Percentiles rank a stretch among this genome's conserved stretches.
These are phyloP conservation scores for Parietichytrium sp. DNA, from an alignment of 108 stramenopile species.

Conservation along the genomic window DNA sequence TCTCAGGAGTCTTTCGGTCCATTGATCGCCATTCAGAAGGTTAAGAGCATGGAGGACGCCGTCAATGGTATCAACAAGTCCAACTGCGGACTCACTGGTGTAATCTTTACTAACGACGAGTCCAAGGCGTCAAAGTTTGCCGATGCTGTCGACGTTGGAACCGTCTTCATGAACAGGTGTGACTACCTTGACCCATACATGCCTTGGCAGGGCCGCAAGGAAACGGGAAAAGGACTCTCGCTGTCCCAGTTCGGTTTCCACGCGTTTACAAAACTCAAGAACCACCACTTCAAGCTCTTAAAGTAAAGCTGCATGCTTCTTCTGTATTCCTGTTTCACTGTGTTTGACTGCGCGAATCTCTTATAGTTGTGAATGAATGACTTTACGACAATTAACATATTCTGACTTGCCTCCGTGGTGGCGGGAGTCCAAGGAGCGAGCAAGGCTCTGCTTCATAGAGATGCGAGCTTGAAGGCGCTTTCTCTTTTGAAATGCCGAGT, in stretches of 20 bases:
- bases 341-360: too few species aligned
- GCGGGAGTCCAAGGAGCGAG: too few species aligned
- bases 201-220: slow-evolving; percentile 34
- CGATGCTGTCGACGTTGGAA: neutral
- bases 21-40: slow-evolving; percentile 45
- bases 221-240: slow-evolving; percentile 36
- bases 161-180: slow-evolving; percentile 23
- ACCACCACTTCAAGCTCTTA: slow-evolving; percentile 27
- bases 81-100: slow-evolving; percentile 53
- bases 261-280: slow-evolving; percentile 7
- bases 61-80: slow-evolving; percentile 51
- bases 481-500: too few species aligned
- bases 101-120: slow-evolving; percentile 47
- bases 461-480: too few species aligned
- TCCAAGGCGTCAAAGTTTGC: neutral
- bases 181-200: slow-evolving; percentile 39
- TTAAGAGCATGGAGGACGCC: slow-evolving; percentile 53
- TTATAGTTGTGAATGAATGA: too few species aligned
- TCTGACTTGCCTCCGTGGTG: too few species aligned
- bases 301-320: too few species aligned
- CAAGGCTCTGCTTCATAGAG: too few species aligned
- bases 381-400: too few species aligned
- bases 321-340: too few species aligned
- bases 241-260: slow-evolving; percentile 2
- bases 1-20: slow-evolving; percentile 54